Percentiles rank a stretch among this genome's conserved stretches.
Conservation (phyloP, 2,329 filamentous ascomycete genomes). For the Bisporella sp. region DNA sequence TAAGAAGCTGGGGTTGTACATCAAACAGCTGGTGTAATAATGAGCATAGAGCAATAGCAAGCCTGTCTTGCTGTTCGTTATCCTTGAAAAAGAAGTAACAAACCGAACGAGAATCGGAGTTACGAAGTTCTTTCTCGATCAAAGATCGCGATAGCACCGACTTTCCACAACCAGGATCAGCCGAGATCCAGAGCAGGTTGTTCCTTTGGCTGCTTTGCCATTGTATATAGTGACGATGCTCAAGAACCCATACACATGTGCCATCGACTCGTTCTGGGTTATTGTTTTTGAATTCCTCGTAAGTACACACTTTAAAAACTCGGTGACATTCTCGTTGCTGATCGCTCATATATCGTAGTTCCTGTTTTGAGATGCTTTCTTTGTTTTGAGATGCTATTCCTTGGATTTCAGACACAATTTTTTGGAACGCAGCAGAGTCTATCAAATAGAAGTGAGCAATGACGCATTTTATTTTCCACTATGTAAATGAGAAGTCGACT, state of each 20-base stretch:
- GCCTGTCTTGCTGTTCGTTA: conserved; percentile 27
- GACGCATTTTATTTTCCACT: too few relatives aligned
- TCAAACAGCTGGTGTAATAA: conserved; percentile 34
- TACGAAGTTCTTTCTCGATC: conserved; percentile 22
- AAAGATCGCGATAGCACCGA: conserved; percentile 31
- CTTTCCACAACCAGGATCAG: conserved; percentile 34
- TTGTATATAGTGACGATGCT: conserved; percentile 21
- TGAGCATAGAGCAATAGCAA: conserved; percentile 31
- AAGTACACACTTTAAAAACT: conserved; percentile 4
- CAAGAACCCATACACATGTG: conserved; percentile 30
- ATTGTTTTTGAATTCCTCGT: conserved; percentile 28
- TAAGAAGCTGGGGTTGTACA: conserved; percentile 24
- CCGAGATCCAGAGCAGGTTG: conserved; percentile 29
- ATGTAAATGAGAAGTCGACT: too few relatives aligned
- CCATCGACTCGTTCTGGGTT: conserved; percentile 18
- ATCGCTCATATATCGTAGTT: too few relatives aligned
- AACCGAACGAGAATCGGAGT: conserved; percentile 14
- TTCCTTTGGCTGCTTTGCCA: conserved; percentile 24
- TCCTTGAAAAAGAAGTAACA: conserved; percentile 41
- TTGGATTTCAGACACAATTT: too few relatives aligned
- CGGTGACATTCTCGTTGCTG: too few relatives aligned
- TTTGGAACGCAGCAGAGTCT: too few relatives aligned
- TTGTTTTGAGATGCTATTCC: too few relatives aligned
- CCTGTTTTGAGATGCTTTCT: too few relatives aligned
- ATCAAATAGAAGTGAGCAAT: too few relatives aligned